Conservation (phyloP, 768 basidiomycete species). For the Boletus sensibilis region DNA sequence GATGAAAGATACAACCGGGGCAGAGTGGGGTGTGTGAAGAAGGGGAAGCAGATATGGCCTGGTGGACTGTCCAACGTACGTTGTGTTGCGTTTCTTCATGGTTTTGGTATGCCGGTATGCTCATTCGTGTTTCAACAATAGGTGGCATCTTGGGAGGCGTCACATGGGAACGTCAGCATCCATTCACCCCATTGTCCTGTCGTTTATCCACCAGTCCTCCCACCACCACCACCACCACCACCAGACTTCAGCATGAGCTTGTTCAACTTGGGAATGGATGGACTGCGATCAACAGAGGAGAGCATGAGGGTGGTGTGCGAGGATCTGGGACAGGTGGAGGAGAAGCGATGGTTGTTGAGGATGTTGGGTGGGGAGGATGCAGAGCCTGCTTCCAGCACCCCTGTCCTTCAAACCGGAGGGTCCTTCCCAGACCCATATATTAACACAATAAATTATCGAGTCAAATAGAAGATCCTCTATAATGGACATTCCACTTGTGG, state of each 20-base stretch:
- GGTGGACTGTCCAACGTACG: conserved; percentile 38
- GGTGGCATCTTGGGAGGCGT: conserved; percentile 39
- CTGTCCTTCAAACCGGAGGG: no score
- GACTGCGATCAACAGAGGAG: conserved; percentile 35
- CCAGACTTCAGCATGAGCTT: conserved; percentile 32
- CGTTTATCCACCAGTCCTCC: not conserved
- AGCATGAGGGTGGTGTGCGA: conserved; percentile 63
- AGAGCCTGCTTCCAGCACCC: no score
- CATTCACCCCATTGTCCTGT: conserved; percentile 11
- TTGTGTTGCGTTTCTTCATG: not conserved
- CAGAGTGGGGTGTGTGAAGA: conserved; percentile 15
- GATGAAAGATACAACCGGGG: conserved; percentile 13
- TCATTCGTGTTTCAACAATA: not conserved
- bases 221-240: not conserved
- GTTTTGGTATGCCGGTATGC: not conserved
- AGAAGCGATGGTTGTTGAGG: conserved; percentile 55
- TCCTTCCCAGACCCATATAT: no score
- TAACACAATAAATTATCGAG: no score
- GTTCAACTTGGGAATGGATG: conserved; percentile 18
- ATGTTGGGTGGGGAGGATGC: conserved; percentile 40
- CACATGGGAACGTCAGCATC: conserved; percentile 25
- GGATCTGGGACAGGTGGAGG: conserved; percentile 61
- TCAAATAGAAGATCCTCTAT: no score
- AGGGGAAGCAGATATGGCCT: conserved; percentile 40
- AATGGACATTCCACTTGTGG: no score